Base-by-base conservation (phyloP, 2,329 filamentous ascomycete genomes). In the Paecilomyces variotii region DNA sequence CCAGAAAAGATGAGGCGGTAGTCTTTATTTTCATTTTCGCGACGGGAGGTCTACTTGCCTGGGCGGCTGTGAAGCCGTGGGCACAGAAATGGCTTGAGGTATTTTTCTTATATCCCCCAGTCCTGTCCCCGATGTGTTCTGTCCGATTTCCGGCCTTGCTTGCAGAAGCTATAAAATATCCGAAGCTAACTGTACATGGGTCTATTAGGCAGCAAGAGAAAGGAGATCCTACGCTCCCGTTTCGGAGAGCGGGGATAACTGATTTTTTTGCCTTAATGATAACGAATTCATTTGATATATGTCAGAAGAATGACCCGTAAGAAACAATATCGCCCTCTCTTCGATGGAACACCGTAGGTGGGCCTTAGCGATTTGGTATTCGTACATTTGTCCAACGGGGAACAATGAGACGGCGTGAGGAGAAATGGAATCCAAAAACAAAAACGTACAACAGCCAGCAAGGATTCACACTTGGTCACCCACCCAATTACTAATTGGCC, bases 11-110 rank as follows among this genome's bases (percentile, higher is more conserved):
- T 64, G 78, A 87, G 68, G 80, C 82, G 1, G 83, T 88, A 2
- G 85, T 88, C 1, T 82, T 84, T 60, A 80, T 87, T 27, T 88
- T 88, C 67, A 86, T 88, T 50, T 75, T 84, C 60, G 82, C 84
- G 30, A 88, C 85, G 1, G 78, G 81, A 7, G 81, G 83, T 3
- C 68, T 88, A 62, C 72, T 88, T 62, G 75, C 76, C 1, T 88
- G 84, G 79, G 85, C 86, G 2, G 77, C 78, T 4, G 68, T 85
- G 14, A 80, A 82, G 68, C 85, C 85, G 1, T 86, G 80, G 78
- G 76, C 84, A 28, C 78, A 82, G 64, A 79, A 77, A 62, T 84
- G 81, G 78, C 69, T 79, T 62, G 79, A 82, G 72, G 80, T 81
- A 74, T 63, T 63, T 26, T 54, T 34, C 11, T 52, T 26, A 9